Evolutionary conservation across 192 early-diverging fungal species (phyloP), one percentile per base, ranked within the genome.

Genomic region (Coemansia sp.): DNA sequence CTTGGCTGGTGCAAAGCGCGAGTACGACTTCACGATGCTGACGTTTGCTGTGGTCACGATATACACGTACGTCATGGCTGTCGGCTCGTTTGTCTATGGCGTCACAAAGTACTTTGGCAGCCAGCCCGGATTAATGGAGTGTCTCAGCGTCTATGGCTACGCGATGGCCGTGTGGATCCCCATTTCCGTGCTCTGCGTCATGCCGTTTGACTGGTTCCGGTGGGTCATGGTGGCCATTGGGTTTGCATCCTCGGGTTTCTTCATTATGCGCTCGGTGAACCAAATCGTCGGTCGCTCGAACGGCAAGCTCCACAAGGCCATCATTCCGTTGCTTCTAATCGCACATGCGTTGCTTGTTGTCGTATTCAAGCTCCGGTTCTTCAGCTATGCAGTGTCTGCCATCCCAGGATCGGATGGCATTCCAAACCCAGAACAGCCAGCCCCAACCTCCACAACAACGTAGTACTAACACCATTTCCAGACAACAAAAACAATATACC

Each of bases 91-190:
- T 31, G 76, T 97, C 12, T 99, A 93, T 87, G 89, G 66, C 1
- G 59, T 92, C 2, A 88, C 90, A 59, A 92, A 90, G 71, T 99
- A 96, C 68, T 94, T 89, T 81, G 90, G 89, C 23, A 88, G 88
- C 66, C 85, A 87, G 15, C 90, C 93, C 9, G 87, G 84, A n/a
- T 74, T 99, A n/a, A 68, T 99, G 29, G 92, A 97, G 74, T 86
- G 93, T 61, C 55, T 95, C 29, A 87, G 89, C 61, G 82, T 95
- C 26, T 96, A 94, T 71, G 97, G 96, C 16, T 99, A 99, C 72
- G 88, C 87, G 4, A 77, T 98, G 77, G 86, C 93, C 8, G 83
- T 96, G 48, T 99, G 96, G 96, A 87, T 99, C 51, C 96, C 94
- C 7, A 89, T 94, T 28, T 79, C 75, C 13, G 70, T 95, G 15